phyloP scores from a whole-genome alignment of 768 basidiomycete genomes.

The Gyrodon lividus region DNA sequence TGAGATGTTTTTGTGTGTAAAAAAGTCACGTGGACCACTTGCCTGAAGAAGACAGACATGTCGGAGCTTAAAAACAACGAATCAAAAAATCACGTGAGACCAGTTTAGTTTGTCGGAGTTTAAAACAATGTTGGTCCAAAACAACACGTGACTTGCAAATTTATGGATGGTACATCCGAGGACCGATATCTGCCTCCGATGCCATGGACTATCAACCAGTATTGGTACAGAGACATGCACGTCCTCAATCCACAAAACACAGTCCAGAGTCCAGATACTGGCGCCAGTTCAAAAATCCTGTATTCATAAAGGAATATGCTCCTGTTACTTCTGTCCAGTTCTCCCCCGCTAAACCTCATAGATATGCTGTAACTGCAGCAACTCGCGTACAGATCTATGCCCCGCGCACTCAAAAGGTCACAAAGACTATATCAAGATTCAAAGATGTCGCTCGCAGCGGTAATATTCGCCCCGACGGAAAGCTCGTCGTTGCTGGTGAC shows the following conservation, averaged over 20 bases:
- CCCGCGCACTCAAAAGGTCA: constrained; percentile 92
- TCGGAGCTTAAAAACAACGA: too few relatives aligned
- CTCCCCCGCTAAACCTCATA: constrained; percentile 80
- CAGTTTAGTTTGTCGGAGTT: too few relatives aligned
- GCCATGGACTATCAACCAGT: constrained; percentile 83
- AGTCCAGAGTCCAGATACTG: constrained; percentile 79
- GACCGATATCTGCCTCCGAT: constrained; percentile 9
- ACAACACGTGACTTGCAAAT: too few relatives aligned
- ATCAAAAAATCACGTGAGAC: too few relatives aligned
- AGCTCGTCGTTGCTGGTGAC: constrained; percentile 92
- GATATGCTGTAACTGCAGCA: constrained; percentile 94
- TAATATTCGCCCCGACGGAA: constrained; percentile 88
- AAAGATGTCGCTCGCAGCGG: constrained; percentile 94
- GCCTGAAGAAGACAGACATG: too few relatives aligned
- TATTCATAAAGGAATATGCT: constrained; percentile 96
- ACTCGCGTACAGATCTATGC: constrained; percentile 94
- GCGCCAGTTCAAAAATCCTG: constrained; percentile 84
- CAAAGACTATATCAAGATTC: constrained; percentile 94
- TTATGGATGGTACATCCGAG: constrained; percentile 21
- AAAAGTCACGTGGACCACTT: too few relatives aligned
- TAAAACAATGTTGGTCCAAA: too few relatives aligned
- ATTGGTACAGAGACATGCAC: constrained; percentile 56
- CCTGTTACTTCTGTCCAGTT: constrained; percentile 96
- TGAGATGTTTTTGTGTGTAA: too few relatives aligned
- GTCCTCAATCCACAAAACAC: constrained; percentile 58